phyloP scores from a whole-genome alignment of 1,284 basidiomycete genomes.

The Erythrobasidium hasegawianum region DNA sequence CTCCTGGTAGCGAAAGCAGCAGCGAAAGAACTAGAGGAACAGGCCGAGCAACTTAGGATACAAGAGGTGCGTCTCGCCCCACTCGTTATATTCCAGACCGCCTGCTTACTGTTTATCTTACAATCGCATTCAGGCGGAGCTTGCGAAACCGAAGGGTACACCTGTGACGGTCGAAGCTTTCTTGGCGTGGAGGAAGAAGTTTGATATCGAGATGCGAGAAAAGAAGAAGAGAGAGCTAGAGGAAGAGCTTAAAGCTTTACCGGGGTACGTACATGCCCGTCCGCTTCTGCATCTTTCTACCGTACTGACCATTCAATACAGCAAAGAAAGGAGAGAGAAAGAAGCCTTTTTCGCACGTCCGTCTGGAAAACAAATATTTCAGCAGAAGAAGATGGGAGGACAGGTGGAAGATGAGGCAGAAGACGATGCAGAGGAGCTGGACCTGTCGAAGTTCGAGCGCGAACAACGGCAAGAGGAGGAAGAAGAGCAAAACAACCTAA shows the following conservation, averaged over 20 bases:
- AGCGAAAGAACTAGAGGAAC: constrained; percentile 49
- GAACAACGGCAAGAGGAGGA: constrained; percentile 1
- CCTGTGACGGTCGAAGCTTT: constrained; percentile 80
- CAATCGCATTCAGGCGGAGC: constrained; percentile 64
- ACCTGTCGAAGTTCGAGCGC: background rate
- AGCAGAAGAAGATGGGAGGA: background rate
- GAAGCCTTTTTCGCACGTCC: constrained; percentile 18
- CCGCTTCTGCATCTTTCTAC: background rate
- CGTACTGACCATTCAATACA: background rate
- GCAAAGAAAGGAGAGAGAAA: constrained; percentile 20
- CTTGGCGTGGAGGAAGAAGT: constrained; percentile 71
- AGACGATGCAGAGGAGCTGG: constrained; percentile 8
- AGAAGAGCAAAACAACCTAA: background rate
- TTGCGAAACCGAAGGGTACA: constrained; percentile 81
- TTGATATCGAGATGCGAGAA: constrained; percentile 63
- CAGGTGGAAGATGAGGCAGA: background rate
- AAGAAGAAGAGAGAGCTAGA: constrained; percentile 71
- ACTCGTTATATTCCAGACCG: constrained; percentile 71
- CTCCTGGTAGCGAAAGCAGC: constrained; percentile 54
- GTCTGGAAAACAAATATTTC: constrained; percentile 23
- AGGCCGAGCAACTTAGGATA: constrained; percentile 59
- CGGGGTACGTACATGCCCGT: constrained; percentile 51
- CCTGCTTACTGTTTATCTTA: constrained; percentile 53
- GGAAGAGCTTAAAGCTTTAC: constrained; percentile 69
- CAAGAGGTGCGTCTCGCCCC: constrained; percentile 63